Conservation (phyloP, 805 yeast genomes). For the Sungouiozyma intestinalis region DNA sequence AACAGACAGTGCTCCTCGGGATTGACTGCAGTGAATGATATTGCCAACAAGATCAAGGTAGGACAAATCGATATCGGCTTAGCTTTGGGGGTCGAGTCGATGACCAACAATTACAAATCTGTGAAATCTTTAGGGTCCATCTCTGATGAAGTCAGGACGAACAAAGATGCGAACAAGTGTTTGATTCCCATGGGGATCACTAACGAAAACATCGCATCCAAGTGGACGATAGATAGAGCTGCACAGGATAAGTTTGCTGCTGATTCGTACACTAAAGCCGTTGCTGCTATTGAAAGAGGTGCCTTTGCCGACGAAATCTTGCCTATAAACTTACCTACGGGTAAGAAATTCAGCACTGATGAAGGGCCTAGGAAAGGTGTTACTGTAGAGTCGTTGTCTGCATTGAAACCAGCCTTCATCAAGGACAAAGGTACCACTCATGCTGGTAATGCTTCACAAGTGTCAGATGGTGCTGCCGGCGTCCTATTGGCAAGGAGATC, state of each 20-base stretch:
- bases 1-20: constrained; percentile 97
- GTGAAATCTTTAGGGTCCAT: constrained; percentile 50
- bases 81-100: constrained; percentile 89
- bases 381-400: constrained; percentile 63
- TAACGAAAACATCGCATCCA: constrained; percentile 76
- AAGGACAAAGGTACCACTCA: constrained; percentile 70
- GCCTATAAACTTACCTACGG: constrained; percentile 55
- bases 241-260: constrained; percentile 90
- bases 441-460: constrained; percentile 95
- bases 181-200: constrained; percentile 95
- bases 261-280: constrained; percentile 75
- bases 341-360: constrained; percentile 45
- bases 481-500: constrained; percentile 78
- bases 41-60: constrained; percentile 74
- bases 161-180: constrained; percentile 55
- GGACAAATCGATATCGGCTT: constrained; percentile 90
- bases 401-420: constrained; percentile 79
- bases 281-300: constrained; percentile 56
- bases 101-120: constrained; percentile 86
- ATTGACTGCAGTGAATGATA: constrained; percentile 77
- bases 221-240: constrained; percentile 51
- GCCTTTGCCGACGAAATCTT: constrained; percentile 82
- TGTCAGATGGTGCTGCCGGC: constrained; percentile 92
- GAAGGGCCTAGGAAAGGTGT: constrained; percentile 90
- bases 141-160: constrained; percentile 37